These are phyloP conservation scores for Diaporthe sp. DNA, from an alignment of 2,329 filamentous ascomycete species.

Conservation along the genomic window DNA sequence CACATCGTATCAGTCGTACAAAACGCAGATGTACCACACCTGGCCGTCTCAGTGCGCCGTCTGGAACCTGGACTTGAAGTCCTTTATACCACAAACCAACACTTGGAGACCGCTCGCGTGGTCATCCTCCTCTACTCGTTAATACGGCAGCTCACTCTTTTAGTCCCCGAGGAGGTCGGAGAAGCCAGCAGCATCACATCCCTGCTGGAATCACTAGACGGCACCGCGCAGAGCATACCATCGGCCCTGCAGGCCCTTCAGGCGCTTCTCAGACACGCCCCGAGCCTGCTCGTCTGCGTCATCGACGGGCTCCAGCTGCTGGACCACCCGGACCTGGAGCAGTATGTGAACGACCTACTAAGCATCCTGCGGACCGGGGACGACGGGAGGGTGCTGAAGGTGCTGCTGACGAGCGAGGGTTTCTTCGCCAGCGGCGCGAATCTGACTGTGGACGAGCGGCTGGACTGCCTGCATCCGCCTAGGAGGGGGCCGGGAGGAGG, in stretches of 20 bases:
- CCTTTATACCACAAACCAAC: not conserved
- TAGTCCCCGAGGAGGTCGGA: not conserved
- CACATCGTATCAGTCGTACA: not conserved
- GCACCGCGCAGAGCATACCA: not conserved
- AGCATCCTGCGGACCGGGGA: not conserved
- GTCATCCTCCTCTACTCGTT: not conserved
- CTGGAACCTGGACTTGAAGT: not conserved
- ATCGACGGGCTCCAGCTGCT: not conserved
- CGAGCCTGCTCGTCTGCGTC: not conserved
- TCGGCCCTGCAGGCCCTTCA: not conserved
- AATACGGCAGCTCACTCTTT: not conserved
- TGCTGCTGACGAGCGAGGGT: not conserved
- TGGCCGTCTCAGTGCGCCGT: not conserved
- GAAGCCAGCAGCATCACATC: not conserved
- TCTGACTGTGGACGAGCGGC: not conserved
- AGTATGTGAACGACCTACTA: not conserved
- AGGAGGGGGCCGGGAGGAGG: not conserved
- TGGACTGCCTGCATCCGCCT: not conserved
- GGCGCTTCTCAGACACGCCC: not conserved
- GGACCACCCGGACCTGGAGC: not conserved
- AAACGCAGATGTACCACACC: not conserved
- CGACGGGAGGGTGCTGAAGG: not conserved
- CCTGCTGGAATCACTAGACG: not conserved
- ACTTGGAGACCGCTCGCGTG: not conserved
- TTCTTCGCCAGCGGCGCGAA: not conserved